These are phyloP conservation scores for Whalleya microplaca DNA, from an alignment of 2,329 filamentous ascomycete genomes.

Conservation along the genomic window DNA sequence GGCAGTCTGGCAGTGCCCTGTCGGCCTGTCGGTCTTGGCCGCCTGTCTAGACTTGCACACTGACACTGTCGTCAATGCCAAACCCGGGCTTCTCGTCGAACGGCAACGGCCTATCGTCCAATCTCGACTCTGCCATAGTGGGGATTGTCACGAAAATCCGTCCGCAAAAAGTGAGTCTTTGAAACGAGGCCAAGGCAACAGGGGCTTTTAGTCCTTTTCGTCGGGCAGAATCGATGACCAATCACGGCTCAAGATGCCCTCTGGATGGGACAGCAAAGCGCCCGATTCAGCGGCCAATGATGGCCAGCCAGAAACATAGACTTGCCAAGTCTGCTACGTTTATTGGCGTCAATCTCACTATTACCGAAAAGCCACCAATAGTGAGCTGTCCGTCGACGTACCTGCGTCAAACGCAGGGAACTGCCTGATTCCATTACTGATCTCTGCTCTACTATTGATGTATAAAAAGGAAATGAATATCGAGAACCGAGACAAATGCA, in stretches of 20 bases:
- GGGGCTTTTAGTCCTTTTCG: constrained; percentile 10
- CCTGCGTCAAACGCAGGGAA: neutral
- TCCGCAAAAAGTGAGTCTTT: constrained; percentile 5
- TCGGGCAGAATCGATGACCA: constrained; percentile 14
- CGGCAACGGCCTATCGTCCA: constrained; percentile 10
- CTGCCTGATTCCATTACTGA: neutral
- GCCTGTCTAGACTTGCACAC: neutral
- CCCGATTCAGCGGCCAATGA: constrained; percentile 12
- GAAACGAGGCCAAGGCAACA: constrained; percentile 25
- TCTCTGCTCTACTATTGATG: neutral
- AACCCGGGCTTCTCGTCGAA: neutral
- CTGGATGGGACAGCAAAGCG: constrained; percentile 15
- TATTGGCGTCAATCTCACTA: neutral
- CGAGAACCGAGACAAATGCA: neutral
- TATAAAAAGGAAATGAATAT: neutral
- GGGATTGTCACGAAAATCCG: constrained; percentile 15
- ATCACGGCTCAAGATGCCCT: constrained; percentile 15
- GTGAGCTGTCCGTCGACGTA: neutral
- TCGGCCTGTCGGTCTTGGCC: no score
- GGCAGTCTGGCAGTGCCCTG: neutral
- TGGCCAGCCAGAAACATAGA: constrained; percentile 1
- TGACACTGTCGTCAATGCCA: neutral
- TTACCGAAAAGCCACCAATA: neutral
- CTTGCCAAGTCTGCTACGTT: neutral
- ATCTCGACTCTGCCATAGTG: constrained; percentile 15